Percentiles rank a stretch among this genome's conserved stretches.
Evolutionary conservation across 805 yeast species (phyloP).

Genomic region (Kazachstania taianensis): DNA sequence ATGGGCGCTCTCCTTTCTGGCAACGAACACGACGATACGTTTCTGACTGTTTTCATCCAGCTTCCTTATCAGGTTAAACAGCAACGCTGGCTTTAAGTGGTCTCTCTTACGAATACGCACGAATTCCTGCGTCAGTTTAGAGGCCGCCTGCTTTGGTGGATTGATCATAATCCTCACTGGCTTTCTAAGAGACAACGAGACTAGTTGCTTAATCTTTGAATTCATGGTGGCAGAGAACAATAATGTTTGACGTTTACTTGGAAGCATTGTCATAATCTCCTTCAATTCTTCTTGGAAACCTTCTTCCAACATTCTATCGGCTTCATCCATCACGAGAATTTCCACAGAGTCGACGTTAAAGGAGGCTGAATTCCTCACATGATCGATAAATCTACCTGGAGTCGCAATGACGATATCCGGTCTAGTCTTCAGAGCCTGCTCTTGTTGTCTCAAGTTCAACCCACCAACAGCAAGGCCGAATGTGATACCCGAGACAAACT

Average conservation of each 20-base stretch:
- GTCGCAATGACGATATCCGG: conserved; percentile 97
- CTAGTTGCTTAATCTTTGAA: conserved; percentile 76
- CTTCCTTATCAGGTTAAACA: conserved; percentile 59
- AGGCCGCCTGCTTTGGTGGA: conserved; percentile 91
- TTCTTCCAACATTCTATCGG: conserved; percentile 98
- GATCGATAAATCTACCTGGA: conserved; percentile 98
- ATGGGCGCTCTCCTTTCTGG: conserved; percentile 88
- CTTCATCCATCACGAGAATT: conserved; percentile 90
- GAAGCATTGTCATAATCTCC: conserved; percentile 79
- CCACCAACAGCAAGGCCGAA: conserved; percentile 98
- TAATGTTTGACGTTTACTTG: conserved; percentile 86
- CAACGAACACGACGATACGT: conserved; percentile 81
- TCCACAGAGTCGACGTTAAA: conserved; percentile 87
- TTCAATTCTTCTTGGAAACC: conserved; percentile 94
- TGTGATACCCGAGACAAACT: conserved; percentile 62
- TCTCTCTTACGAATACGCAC: conserved; percentile 91
- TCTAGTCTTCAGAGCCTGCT: conserved; percentile 79
- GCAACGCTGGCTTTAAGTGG: conserved; percentile 67
- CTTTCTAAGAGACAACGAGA: conserved; percentile 75
- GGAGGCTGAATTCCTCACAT: conserved; percentile 87
- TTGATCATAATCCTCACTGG: conserved; percentile 95
- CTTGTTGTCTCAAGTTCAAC: conserved; percentile 87
- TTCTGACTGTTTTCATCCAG: conserved; percentile 53
- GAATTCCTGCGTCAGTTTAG: conserved; percentile 86
- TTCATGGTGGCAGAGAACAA: conserved; percentile 98